A percentile compares a stretch with the other conserved stretches of the same genome.
Conservation (phyloP, 495 filamentous ascomycete genomes). For the Talaromyces adpressus region DNA sequence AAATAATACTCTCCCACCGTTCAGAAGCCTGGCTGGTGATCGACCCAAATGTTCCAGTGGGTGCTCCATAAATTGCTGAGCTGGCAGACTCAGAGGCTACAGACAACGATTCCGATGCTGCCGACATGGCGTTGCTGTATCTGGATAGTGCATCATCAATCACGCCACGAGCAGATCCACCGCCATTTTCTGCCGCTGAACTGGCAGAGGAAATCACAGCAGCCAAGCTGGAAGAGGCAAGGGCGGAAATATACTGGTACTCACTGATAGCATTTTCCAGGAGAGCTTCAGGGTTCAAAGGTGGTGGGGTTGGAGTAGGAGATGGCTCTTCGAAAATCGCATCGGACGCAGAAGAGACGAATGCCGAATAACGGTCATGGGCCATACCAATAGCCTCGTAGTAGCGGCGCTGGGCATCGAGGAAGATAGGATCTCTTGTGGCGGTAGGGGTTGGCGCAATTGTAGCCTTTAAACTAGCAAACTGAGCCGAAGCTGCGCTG, state of each 20-base stretch:
- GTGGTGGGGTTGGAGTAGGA: slow-evolving; percentile 28
- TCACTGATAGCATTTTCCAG: slow-evolving; percentile 40
- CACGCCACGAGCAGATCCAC: slow-evolving; percentile 29
- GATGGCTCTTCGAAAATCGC: slow-evolving; percentile 46
- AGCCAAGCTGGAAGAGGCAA: slow-evolving; percentile 43
- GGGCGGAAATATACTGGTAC: slow-evolving; percentile 37
- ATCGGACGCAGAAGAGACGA: slow-evolving; percentile 59
- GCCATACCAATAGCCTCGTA: slow-evolving; percentile 72
- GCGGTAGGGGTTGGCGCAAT: slow-evolving; percentile 50
- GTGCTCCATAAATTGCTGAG: slow-evolving; percentile 34
- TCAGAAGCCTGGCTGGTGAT: slow-evolving; percentile 45
- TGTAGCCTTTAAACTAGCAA: slow-evolving; percentile 50
- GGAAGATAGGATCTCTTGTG: slow-evolving; percentile 46
- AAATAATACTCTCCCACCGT: slow-evolving; percentile 63
- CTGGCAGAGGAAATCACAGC: slow-evolving; percentile 39
- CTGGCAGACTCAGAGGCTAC: slow-evolving; percentile 50
- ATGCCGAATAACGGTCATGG: slow-evolving; percentile 69
- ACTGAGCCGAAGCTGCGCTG: slow-evolving; percentile 57
- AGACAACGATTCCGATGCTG: slow-evolving; percentile 37
- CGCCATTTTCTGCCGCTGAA: slow-evolving; percentile 35
- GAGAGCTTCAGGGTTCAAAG: slow-evolving; percentile 23
- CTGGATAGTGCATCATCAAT: slow-evolving; percentile 41
- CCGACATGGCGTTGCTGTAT: slow-evolving; percentile 41
- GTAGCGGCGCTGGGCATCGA: slow-evolving; percentile 62
- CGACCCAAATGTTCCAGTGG: slow-evolving; percentile 37